These are phyloP conservation scores for Cyclotella cryptica DNA, from an alignment of 108 stramenopile genomes.

Conservation along the genomic window DNA sequence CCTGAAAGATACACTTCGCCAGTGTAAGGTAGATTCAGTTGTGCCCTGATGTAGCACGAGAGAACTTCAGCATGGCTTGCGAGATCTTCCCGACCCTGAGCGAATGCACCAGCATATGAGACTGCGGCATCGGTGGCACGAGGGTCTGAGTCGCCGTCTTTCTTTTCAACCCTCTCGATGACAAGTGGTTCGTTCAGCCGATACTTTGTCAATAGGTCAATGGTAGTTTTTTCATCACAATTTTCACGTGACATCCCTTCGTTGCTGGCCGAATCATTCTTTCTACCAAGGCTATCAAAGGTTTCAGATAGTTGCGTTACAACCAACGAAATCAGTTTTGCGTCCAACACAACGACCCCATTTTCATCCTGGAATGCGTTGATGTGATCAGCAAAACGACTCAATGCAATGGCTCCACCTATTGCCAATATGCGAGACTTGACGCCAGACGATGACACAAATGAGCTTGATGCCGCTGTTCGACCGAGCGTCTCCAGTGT, in stretches of 20 bases:
- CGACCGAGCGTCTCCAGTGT: slow-evolving; percentile 53
- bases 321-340: slow-evolving; percentile 49
- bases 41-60: slow-evolving; percentile 45
- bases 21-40: slow-evolving; percentile 2
- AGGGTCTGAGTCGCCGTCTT: not conserved
- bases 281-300: slow-evolving; percentile 10
- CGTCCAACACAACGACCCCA: slow-evolving; percentile 39
- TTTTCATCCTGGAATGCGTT: slow-evolving; percentile 5
- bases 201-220: slow-evolving; percentile 24
- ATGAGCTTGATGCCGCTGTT: slow-evolving; percentile 33
- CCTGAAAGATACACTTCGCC: not conserved
- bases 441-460: slow-evolving; percentile 24
- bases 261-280: slow-evolving; percentile 2
- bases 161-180: slow-evolving; percentile 1
- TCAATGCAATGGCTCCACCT: slow-evolving; percentile 45
- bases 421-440: slow-evolving; percentile 40
- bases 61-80: slow-evolving; percentile 31
- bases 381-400: slow-evolving; percentile 14
- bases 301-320: slow-evolving; percentile 37
- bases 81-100: not conserved
- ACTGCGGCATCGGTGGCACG: not conserved
- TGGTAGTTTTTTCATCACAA: not conserved
- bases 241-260: not conserved
- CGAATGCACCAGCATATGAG: slow-evolving; percentile 16
- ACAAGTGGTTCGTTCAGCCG: slow-evolving; percentile 32